A percentile compares a stretch with the other conserved stretches of the same genome.
phyloP scores from a whole-genome alignment of 2,329 filamentous ascomycete species.

The Tolypocladium sp. region DNA sequence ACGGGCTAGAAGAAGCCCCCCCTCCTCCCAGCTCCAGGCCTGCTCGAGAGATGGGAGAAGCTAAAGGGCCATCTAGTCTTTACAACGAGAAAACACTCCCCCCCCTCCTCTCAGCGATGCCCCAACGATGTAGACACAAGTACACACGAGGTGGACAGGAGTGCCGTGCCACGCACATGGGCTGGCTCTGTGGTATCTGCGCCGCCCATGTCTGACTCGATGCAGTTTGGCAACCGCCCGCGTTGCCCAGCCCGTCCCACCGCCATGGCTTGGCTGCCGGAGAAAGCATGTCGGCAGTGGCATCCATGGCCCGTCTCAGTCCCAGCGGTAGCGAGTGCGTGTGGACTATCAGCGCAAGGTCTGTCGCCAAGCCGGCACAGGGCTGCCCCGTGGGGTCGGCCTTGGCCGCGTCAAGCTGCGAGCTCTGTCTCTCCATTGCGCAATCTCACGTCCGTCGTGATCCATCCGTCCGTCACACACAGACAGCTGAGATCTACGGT shows the following conservation, averaged over 20 bases:
- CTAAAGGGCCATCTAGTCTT: background rate
- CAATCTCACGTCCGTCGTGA: background rate
- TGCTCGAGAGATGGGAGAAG: background rate
- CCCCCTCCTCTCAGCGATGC: background rate
- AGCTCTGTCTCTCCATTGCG: background rate
- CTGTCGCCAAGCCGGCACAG: background rate
- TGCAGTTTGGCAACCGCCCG: background rate
- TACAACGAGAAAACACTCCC: background rate
- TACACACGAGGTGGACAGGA: background rate
- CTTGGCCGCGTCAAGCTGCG: background rate
- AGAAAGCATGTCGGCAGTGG: background rate
- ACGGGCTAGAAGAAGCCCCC: background rate
- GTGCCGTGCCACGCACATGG: background rate
- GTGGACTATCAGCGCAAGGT: background rate
- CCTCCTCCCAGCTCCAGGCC: background rate
- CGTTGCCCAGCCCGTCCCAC: background rate
- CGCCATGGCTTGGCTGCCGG: background rate
- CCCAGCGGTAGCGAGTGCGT: background rate
- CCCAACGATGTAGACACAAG: background rate
- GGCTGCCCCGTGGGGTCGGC: background rate
- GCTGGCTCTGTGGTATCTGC: background rate
- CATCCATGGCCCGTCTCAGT: background rate
- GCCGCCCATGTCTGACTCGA: background rate
- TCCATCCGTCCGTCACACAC: background rate
- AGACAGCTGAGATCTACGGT: background rate